These are phyloP conservation scores for Amylocystis lapponica DNA, from an alignment of 768 basidiomycete genomes.

Conservation along the genomic window DNA sequence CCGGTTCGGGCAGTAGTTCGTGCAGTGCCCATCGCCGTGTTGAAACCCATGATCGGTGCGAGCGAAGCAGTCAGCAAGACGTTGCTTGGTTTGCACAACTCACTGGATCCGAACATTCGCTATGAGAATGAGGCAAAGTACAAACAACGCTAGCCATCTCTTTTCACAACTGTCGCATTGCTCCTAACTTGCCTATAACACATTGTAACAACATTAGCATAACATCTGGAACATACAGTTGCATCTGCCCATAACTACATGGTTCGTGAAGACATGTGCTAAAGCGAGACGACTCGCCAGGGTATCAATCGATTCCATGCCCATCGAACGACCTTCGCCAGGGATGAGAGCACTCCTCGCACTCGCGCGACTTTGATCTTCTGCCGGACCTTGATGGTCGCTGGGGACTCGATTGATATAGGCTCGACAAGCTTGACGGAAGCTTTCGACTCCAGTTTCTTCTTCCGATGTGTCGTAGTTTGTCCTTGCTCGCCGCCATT, in stretches of 20 bases:
- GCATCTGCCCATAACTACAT: constrained; percentile 1
- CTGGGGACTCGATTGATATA: constrained; percentile 36
- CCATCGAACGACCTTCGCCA: constrained; percentile 85
- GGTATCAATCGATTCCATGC: constrained; percentile 76
- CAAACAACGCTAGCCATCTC: constrained; percentile 55
- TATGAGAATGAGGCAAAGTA: constrained; percentile 92
- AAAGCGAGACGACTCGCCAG: not conserved
- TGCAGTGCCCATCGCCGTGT: constrained; percentile 94
- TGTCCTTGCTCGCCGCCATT: constrained; percentile 80
- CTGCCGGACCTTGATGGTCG: constrained; percentile 52
- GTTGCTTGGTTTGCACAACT: constrained; percentile 86
- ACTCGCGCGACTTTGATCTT: constrained; percentile 73
- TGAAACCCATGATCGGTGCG: constrained; percentile 98
- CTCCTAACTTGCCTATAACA: constrained; percentile 3
- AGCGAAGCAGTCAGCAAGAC: constrained; percentile 97
- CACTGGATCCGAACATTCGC: constrained; percentile 79
- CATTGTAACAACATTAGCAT: constrained; percentile 5
- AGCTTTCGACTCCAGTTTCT: constrained; percentile 46
- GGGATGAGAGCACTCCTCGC: constrained; percentile 68
- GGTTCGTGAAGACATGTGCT: constrained; percentile 4
- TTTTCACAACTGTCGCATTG: constrained; percentile 13
- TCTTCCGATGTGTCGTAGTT: constrained; percentile 71
- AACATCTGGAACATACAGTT: constrained; percentile 16
- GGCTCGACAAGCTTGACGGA: constrained; percentile 68
- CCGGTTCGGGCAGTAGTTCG: constrained; percentile 91